phyloP scores from a whole-genome alignment of 352 stramenopile species.

The Phytopythium helicoides region DNA sequence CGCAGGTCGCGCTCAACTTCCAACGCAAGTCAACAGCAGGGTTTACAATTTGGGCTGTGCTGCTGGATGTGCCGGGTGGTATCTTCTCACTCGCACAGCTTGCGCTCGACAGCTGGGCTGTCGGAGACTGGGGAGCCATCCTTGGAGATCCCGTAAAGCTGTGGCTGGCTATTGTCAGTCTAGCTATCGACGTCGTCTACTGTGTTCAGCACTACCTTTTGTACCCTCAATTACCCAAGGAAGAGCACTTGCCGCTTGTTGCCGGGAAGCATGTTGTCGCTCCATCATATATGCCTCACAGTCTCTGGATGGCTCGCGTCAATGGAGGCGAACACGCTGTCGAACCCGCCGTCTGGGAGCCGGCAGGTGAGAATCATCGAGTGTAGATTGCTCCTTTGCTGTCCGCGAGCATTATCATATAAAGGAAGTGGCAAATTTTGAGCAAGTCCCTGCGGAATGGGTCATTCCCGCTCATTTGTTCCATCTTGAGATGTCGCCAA shows the following conservation, averaged over 20 bases:
- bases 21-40: conserved; percentile 93
- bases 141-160: conserved; percentile 96
- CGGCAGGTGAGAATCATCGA: neutral
- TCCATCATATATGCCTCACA: neutral
- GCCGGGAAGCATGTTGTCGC: conserved; percentile 35
- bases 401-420: neutral
- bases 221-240: conserved; percentile 70
- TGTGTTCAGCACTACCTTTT: conserved; percentile 97
- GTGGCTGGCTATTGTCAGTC: conserved; percentile 91
- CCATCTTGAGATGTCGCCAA: too few species aligned
- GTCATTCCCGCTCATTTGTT: too few species aligned
- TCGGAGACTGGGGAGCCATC: conserved; percentile 2
- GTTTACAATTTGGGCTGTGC: conserved; percentile 97
- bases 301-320: neutral
- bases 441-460: too few species aligned
- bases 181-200: conserved; percentile 97
- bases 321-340: neutral
- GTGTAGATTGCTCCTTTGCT: neutral
- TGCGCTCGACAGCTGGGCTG: conserved; percentile 5
- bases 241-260: conserved; percentile 19
- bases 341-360: neutral
- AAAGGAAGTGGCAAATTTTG: too few species aligned
- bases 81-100: conserved; percentile 6
- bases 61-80: conserved; percentile 47
- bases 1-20: conserved; percentile 44